These are phyloP conservation scores for Pneumocystis murina DNA, from an alignment of 1,139 yeast species.

Conservation along the genomic window DNA sequence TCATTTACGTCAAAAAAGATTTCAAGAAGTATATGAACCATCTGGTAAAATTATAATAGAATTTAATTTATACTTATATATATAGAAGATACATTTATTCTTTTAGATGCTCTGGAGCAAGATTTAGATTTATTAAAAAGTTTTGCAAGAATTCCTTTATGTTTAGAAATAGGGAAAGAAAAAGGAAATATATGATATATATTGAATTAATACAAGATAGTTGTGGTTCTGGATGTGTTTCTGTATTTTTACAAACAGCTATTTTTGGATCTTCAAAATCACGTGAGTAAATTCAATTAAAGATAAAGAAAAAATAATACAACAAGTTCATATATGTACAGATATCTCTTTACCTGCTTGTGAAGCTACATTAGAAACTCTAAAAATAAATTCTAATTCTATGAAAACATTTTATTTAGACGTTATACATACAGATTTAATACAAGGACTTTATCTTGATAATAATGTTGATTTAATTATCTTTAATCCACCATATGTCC, in stretches of 20 bases:
- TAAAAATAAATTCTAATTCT: background rate
- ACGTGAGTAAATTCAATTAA: background rate
- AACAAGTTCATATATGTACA: slow-evolving; percentile 9
- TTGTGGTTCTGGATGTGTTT: slow-evolving; percentile 12
- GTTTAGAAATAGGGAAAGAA: background rate
- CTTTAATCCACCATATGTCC: slow-evolving; percentile 14
- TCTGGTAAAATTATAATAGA: slow-evolving; percentile 1
- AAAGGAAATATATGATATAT: background rate
- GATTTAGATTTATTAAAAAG: slow-evolving; percentile 5
- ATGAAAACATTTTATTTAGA: slow-evolving; percentile 1
- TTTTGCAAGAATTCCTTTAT: background rate
- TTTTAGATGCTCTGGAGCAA: slow-evolving; percentile 13
- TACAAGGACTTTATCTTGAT: slow-evolving; percentile 3
- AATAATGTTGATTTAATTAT: slow-evolving; percentile 8
- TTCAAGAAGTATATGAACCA: slow-evolving; percentile 11
- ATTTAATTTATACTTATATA: background rate
- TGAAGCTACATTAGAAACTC: slow-evolving; percentile 7
- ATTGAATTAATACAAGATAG: background rate
- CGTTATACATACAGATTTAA: slow-evolving; percentile 6
- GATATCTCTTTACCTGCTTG: slow-evolving; percentile 11
- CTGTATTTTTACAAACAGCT: slow-evolving; percentile 9
- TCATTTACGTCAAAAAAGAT: slow-evolving; percentile 9
- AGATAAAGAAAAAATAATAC: slow-evolving; percentile 3
- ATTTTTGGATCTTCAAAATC: slow-evolving; percentile 1
- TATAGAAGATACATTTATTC: slow-evolving; percentile 12